Conservation (phyloP, 176 grass and related monocot species). For the Eleusine indica region DNA sequence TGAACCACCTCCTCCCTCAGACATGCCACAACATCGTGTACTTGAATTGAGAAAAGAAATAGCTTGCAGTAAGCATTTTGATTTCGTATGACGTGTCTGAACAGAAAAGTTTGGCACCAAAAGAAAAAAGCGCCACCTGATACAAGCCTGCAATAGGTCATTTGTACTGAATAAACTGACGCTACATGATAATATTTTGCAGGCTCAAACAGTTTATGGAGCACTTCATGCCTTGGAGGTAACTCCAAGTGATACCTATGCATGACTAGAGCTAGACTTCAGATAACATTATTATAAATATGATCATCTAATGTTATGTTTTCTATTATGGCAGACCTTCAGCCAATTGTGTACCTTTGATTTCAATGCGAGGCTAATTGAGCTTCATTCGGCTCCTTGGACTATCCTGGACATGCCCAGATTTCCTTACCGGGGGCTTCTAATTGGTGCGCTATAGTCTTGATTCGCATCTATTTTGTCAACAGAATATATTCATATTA, state of each 20-base stretch:
- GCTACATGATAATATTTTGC: slow-evolving; percentile 39
- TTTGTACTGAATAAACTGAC: not conserved
- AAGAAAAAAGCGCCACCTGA: not conserved
- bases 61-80: not conserved
- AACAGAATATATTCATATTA: not conserved
- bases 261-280: not conserved
- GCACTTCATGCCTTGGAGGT: slow-evolving; percentile 92
- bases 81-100: not conserved
- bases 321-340: slow-evolving; percentile 69
- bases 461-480: not conserved
- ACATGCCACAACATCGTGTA: not conserved
- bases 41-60: not conserved
- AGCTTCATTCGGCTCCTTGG: slow-evolving; percentile 83
- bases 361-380: slow-evolving; percentile 62
- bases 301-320: slow-evolving; percentile 12
- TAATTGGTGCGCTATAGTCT: slow-evolving; percentile 67
- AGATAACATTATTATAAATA: not conserved
- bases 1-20: not conserved
- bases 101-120: not conserved
- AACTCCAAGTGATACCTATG: slow-evolving; percentile 21
- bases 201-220: slow-evolving; percentile 90
- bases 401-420: slow-evolving; percentile 76
- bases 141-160: not conserved
- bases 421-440: slow-evolving; percentile 85
- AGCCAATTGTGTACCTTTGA: slow-evolving; percentile 90